These are phyloP conservation scores for Ceratocystis albifundus DNA, from an alignment of 2,329 filamentous ascomycete genomes.

Conservation along the genomic window DNA sequence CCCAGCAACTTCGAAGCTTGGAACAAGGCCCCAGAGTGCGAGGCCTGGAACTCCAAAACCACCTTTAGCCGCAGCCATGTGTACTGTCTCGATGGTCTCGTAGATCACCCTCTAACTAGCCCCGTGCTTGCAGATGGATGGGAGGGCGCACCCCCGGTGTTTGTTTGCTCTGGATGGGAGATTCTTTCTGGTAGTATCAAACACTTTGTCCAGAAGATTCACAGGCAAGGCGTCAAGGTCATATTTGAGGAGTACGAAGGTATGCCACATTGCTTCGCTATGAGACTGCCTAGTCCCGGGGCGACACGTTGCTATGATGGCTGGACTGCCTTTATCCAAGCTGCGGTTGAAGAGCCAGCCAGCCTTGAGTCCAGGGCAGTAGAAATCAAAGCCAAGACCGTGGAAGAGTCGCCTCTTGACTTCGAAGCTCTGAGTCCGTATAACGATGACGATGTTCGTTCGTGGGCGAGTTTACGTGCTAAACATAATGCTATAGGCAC, in stretches of 20 bases:
- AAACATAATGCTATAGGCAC: neutral
- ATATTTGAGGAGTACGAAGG: slow-evolving; percentile 63
- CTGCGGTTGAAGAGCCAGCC: slow-evolving; percentile 31
- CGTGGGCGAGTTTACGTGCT: neutral
- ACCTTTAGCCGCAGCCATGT: slow-evolving; percentile 42
- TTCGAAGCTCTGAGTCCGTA: slow-evolving; percentile 31
- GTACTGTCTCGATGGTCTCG: slow-evolving; percentile 43
- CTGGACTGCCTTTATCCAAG: slow-evolving; percentile 46
- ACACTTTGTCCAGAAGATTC: slow-evolving; percentile 47
- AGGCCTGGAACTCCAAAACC: slow-evolving; percentile 42
- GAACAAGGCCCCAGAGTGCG: slow-evolving; percentile 35
- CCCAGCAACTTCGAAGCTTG: slow-evolving; percentile 29
- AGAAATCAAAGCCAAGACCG: slow-evolving; percentile 39
- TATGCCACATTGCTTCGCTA: slow-evolving; percentile 66
- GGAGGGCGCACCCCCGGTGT: slow-evolving; percentile 53
- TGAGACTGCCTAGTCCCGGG: slow-evolving; percentile 41
- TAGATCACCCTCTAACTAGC: slow-evolving; percentile 56
- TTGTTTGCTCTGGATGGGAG: slow-evolving; percentile 59
- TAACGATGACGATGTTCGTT: neutral
- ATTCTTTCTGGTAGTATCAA: slow-evolving; percentile 56
- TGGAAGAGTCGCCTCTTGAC: slow-evolving; percentile 38
- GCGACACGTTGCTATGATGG: slow-evolving; percentile 39
- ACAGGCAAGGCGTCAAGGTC: slow-evolving; percentile 46
- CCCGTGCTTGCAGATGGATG: slow-evolving; percentile 49
- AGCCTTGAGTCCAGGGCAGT: slow-evolving; percentile 34